phyloP scores from a whole-genome alignment of 2,329 filamentous ascomycete genomes.

The Colletotrichum sansevieriae region DNA sequence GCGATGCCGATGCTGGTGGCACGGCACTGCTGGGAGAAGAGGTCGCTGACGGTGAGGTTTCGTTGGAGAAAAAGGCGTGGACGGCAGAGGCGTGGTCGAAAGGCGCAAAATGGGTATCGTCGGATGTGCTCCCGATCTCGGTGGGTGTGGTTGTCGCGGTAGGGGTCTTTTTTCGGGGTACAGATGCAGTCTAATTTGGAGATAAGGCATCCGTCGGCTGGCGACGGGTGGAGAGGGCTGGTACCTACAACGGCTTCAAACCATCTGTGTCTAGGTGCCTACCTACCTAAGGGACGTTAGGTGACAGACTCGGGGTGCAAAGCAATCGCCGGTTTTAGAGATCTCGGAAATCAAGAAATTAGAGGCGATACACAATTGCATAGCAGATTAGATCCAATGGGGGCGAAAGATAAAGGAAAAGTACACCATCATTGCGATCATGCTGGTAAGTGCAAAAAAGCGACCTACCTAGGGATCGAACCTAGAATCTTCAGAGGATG shows the following conservation, averaged over 20 bases:
- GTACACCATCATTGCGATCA: neutral
- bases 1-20: slow-evolving; percentile 28
- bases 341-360: no score
- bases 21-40: neutral
- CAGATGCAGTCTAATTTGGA: neutral
- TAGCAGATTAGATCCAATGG: no score
- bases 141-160: slow-evolving; percentile 1
- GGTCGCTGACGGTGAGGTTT: slow-evolving; percentile 19
- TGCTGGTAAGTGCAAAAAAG: neutral
- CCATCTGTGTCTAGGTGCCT: no score
- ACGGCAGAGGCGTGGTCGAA: slow-evolving; percentile 5
- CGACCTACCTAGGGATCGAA: slow-evolving; percentile 40
- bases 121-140: slow-evolving; percentile 38
- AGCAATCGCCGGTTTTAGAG: no score
- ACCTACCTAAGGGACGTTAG: no score
- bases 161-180: neutral
- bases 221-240: neutral
- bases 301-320: no score
- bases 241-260: neutral
- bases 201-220: neutral
- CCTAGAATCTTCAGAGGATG: slow-evolving; percentile 41
- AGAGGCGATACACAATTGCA: no score
- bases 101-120: slow-evolving; percentile 37
- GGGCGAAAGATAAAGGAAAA: no score
- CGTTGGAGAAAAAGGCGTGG: slow-evolving; percentile 8